phyloP scores from a whole-genome alignment of 805 yeast genomes.

The Saccharomycopsis javanensis region DNA sequence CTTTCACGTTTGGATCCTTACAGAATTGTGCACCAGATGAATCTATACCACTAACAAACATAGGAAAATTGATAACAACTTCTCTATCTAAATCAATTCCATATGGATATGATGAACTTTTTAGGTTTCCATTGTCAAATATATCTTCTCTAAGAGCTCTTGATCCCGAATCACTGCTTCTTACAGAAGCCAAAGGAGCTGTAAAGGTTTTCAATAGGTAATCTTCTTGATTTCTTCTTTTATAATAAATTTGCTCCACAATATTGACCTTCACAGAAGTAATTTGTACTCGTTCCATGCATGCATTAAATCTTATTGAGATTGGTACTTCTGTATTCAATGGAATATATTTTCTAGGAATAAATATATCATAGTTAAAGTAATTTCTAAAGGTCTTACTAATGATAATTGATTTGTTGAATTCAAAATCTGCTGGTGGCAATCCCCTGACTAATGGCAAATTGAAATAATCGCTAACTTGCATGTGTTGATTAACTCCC shows the following conservation, averaged over 20 bases:
- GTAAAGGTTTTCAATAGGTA: conserved; percentile 36
- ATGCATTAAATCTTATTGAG: conserved; percentile 56
- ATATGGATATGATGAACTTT: neutral
- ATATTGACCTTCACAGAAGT: conserved; percentile 59
- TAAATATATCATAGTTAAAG: conserved; percentile 57
- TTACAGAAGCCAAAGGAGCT: conserved; percentile 52
- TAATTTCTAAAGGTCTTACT: conserved; percentile 68
- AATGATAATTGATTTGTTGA: conserved; percentile 66
- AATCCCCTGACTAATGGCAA: conserved; percentile 30
- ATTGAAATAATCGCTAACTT: conserved; percentile 9
- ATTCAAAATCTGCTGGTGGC: conserved; percentile 29
- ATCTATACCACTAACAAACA: neutral
- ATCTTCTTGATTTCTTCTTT: conserved; percentile 40
- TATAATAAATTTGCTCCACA: conserved; percentile 55
- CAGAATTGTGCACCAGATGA: neutral
- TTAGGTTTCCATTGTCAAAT: neutral
- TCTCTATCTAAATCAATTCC: neutral
- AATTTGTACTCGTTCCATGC: conserved; percentile 49
- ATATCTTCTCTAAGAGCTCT: conserved; percentile 47
- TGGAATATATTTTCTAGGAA: conserved; percentile 61
- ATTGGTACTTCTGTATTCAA: conserved; percentile 51
- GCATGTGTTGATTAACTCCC: conserved; percentile 7
- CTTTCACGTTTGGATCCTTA: conserved; percentile 2
- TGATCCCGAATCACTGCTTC: conserved; percentile 39
- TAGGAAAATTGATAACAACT: neutral